Evolutionary conservation across 495 filamentous ascomycete genomes (phyloP).

Genomic region (Physcia stellaris): DNA sequence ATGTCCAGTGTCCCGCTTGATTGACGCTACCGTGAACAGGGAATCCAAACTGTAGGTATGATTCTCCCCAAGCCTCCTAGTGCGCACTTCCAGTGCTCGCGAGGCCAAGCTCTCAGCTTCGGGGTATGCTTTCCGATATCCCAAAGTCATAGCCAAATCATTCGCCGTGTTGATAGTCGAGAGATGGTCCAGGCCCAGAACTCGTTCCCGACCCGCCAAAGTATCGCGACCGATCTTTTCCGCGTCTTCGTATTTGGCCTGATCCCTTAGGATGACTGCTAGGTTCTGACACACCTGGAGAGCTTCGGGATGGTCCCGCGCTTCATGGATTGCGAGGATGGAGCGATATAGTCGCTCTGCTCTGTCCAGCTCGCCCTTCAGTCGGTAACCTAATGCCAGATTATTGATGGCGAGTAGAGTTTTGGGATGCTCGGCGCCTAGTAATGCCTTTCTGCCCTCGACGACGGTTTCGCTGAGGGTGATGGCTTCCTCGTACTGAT

Average conservation of each 20-base stretch:
- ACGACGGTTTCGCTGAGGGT: background rate
- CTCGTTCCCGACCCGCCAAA: conserved; percentile 2
- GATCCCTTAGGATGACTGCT: conserved; percentile 2
- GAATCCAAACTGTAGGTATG: conserved; percentile 12
- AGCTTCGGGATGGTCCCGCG: conserved; percentile 24
- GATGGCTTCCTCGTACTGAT: background rate
- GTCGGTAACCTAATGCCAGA: background rate
- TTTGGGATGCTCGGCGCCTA: background rate
- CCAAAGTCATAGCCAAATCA: conserved; percentile 4
- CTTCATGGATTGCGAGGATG: background rate
- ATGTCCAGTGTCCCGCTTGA: background rate
- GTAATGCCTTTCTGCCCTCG: background rate
- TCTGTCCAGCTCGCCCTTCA: background rate
- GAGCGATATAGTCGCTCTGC: background rate
- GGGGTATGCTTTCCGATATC: conserved; percentile 2
- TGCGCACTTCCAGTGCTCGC: conserved; percentile 4
- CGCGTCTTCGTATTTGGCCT: conserved; percentile 9
- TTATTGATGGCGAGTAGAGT: background rate
- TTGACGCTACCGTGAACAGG: background rate
- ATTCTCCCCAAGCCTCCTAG: conserved; percentile 14
- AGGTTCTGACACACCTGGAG: conserved; percentile 14
- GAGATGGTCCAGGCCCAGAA: conserved; percentile 9
- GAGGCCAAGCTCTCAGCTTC: conserved; percentile 9
- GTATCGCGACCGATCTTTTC: conserved; percentile 7
- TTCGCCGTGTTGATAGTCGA: conserved; percentile 1